Evolutionary conservation across 1,284 basidiomycete genomes (phyloP).

Genomic region (Marasmius tenuissimus): DNA sequence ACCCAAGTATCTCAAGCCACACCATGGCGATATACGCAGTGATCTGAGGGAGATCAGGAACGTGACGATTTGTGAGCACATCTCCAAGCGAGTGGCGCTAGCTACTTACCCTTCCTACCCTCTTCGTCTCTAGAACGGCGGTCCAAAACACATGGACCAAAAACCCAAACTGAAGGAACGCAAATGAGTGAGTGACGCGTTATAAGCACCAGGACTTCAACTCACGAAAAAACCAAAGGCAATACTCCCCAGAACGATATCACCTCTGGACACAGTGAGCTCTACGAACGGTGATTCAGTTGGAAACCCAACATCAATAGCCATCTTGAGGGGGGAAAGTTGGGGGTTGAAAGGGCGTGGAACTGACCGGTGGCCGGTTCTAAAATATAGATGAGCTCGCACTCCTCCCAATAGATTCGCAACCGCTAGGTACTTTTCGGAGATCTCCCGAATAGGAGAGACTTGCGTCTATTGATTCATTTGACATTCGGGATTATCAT

Average conservation of each 20-base stretch:
- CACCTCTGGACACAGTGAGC: background rate
- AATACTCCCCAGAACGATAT: background rate
- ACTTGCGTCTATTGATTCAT: no score
- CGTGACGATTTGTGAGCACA: background rate
- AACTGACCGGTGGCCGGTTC: no score
- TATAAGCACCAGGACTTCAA: background rate
- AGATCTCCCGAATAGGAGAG: no score
- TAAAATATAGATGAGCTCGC: no score
- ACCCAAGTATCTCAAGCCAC: conserved; percentile 2
- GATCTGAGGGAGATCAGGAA: background rate
- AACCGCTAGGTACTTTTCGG: no score
- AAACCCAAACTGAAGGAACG: background rate
- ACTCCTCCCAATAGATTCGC: no score
- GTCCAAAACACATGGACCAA: background rate
- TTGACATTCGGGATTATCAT: no score
- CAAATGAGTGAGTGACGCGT: background rate
- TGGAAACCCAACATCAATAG: background rate
- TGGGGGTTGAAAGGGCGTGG: no score
- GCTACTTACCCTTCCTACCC: background rate
- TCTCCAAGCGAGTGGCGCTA: background rate
- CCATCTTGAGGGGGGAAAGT: background rate
- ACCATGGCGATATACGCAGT: conserved; percentile 2
- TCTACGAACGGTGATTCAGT: background rate
- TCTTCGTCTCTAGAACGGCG: background rate
- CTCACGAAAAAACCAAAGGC: conserved; percentile 5